Base-by-base conservation (phyloP, 805 yeast genomes). In the Suhomyces sp. region DNA sequence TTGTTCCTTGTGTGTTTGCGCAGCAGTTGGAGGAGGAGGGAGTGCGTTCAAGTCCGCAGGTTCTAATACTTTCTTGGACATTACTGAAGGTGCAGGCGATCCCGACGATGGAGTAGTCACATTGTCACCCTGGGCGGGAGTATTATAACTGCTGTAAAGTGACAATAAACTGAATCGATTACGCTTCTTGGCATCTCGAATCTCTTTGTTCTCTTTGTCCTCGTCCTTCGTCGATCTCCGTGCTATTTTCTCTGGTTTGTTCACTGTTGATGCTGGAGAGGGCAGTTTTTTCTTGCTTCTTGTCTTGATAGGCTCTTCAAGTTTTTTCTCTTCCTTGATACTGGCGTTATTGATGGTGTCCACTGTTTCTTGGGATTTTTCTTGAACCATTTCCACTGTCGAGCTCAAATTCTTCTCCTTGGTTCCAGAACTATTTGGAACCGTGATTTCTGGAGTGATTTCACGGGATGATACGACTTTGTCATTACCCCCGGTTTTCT, bases 131-230 rank as follows among this genome's bases (percentile, higher is more conserved):
- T 41, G 19, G 21, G 41, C 28, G 15, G 35, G 33, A 24, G 32
- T 25, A 33, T 58, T 54, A 32, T 65, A 63, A 28, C 53, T 53
- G 31, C 64, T 56, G 53, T 69, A 69, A 50, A 70, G 64, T 3
- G 72, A 66, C 31, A 70, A 58, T 21, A 68, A 40, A 48, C 73
- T 68, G 44, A 68, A 69, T 36, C 75, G 46, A 40, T 69, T 69
- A 22, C 59, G 51, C 45, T 64, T 66, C 48, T 67, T 68, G 20
- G 36, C 40, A 8, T 37, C 46, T 23, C 40, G 39, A 17, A 40
- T 46, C 16, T 60, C 66, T 22, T 51, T 55, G 38, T 51, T 57
- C 23, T 47, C 56, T 37, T 55, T 54, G 31, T 46, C 48, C 27
- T 47, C 51, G 10, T 31, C 32, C 13, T 17, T 31, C 11, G 23